Evolutionary conservation across 2,329 filamentous ascomycete species (phyloP).

Genomic region (Apiospora malaysiana): DNA sequence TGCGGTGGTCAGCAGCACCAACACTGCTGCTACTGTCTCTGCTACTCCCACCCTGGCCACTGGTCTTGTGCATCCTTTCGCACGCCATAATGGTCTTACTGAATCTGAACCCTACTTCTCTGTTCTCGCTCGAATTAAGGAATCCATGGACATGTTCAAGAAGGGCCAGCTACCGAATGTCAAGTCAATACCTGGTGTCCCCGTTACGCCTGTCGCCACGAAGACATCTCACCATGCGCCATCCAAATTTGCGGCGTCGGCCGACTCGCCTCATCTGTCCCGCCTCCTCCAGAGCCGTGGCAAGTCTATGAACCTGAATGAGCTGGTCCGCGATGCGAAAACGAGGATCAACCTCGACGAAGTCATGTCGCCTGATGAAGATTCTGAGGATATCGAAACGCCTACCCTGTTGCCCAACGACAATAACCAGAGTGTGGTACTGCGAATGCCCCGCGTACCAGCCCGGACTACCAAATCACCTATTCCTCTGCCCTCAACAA

Average conservation of each 20-base stretch:
- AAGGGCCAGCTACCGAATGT: conserved; percentile 58
- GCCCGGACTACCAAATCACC: conserved; percentile 60
- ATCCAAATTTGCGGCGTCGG: conserved; percentile 55
- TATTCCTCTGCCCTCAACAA: conserved; percentile 40
- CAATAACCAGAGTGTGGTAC: conserved; percentile 36
- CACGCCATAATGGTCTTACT: conserved; percentile 60
- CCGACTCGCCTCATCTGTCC: conserved; percentile 71
- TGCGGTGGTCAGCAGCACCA: conserved; percentile 28
- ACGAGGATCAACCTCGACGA: conserved; percentile 58
- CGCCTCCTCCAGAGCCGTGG: conserved; percentile 67
- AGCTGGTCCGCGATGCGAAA: conserved; percentile 65
- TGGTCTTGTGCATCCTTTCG: conserved; percentile 68
- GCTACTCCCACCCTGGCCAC: conserved; percentile 23
- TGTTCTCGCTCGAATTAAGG: conserved; percentile 55
- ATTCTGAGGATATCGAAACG: conserved; percentile 54
- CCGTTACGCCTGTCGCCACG: conserved; percentile 30
- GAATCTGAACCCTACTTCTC: conserved; percentile 60
- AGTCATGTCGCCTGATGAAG: conserved; percentile 57
- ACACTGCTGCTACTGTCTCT: conserved; percentile 35
- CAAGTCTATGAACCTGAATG: conserved; percentile 63
- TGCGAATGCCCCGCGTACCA: conserved; percentile 55
- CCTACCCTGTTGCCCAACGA: conserved; percentile 47
- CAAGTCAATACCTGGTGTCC: conserved; percentile 48
- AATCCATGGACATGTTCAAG: conserved; percentile 58
- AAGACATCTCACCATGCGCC: conserved; percentile 33